Base-by-base conservation (phyloP, 1,284 basidiomycete species). In the Naganishia liquefaciens region DNA sequence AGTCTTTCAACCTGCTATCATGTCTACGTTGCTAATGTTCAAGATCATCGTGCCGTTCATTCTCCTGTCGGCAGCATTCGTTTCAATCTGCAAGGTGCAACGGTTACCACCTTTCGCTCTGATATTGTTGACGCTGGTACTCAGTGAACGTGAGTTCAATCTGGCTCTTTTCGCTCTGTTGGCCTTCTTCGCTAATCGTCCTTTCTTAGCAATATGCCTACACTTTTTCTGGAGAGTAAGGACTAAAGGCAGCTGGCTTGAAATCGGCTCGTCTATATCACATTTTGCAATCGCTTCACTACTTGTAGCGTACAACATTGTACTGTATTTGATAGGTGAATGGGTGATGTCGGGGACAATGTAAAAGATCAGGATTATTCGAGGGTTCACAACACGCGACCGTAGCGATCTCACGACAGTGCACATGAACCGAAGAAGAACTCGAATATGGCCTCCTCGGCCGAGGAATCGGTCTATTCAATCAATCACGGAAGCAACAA, bases 281-380 rank as follows among this genome's bases (percentile, higher is more conserved):
- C 91, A 92, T 78, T 93, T 93, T 77, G 89, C 88, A 71, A 90
- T 93, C 70, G 85, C 89, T 0, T 92, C 90, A 2, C 77, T 92
- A 50, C 79, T 93, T 57, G 57, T 66, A 15, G 64, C 58, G 2
- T 66, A 62, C 51, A 66, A 62, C 46, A 44, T 66, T 3, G 54
- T 62, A 44, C 33, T 66, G 21, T 62, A 66, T 50, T 5, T 61
- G 5, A 62, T 62, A 39, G 64, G 64, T 15, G 64, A 62, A 28
- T 55, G 52, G 49, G 39, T 66, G 9, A 66, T 66, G 64, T 43
- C 49, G 10, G 63, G 63, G 7, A 53, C 63, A 40, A 44, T 40
- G 27, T n/a, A n/a, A n/a, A n/a, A n/a, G n/a, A n/a, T n/a, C n/a
- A n/a, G n/a, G n/a, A n/a, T n/a, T n/a, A n/a, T n/a, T n/a, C n/a